phyloP scores from a whole-genome alignment of 345 rosid species.

The Citrus trifoliata region DNA sequence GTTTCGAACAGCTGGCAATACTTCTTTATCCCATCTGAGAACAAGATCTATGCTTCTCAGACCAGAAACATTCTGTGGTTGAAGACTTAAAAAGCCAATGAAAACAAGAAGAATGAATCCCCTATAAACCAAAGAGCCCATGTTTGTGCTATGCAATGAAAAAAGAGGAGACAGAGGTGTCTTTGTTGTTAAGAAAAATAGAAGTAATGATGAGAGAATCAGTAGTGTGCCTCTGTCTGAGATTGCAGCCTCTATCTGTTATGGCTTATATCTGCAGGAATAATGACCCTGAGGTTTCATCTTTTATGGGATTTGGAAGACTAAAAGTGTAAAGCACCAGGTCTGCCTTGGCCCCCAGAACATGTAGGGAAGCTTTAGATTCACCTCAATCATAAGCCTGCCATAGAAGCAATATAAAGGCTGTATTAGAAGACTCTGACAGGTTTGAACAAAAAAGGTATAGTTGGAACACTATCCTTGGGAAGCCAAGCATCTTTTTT shows the following conservation, averaged over 20 bases:
- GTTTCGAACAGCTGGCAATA: conserved; percentile 23
- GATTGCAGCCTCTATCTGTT: conserved; percentile 12
- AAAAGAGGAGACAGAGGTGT: conserved; percentile 2
- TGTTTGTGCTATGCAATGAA: conserved; percentile 22
- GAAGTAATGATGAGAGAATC: conserved; percentile 11
- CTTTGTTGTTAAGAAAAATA: neutral
- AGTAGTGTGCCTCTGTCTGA: conserved; percentile 7
- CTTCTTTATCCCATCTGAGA: conserved; percentile 36
- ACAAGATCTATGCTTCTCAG: conserved; percentile 36
- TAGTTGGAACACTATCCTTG: conserved; percentile 54
- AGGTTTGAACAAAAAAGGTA: conserved; percentile 76
- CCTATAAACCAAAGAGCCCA: conserved; percentile 34
- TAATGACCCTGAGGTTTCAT: conserved; percentile 14
- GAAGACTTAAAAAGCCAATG: conserved; percentile 30
- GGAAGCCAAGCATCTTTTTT: conserved; percentile 70
- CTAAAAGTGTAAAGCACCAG: conserved; percentile 29
- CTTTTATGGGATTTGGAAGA: conserved; percentile 36
- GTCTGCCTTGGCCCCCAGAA: conserved; percentile 32
- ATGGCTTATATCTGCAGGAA: conserved; percentile 30
- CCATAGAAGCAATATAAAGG: conserved; percentile 51
- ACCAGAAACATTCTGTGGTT: conserved; percentile 36
- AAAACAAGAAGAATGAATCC: conserved; percentile 39
- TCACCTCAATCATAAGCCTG: conserved; percentile 50
- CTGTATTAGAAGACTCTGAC: conserved; percentile 62
- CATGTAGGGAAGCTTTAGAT: conserved; percentile 50